Conservation (phyloP, 768 basidiomycete genomes). For the Mycena vulgaris region DNA sequence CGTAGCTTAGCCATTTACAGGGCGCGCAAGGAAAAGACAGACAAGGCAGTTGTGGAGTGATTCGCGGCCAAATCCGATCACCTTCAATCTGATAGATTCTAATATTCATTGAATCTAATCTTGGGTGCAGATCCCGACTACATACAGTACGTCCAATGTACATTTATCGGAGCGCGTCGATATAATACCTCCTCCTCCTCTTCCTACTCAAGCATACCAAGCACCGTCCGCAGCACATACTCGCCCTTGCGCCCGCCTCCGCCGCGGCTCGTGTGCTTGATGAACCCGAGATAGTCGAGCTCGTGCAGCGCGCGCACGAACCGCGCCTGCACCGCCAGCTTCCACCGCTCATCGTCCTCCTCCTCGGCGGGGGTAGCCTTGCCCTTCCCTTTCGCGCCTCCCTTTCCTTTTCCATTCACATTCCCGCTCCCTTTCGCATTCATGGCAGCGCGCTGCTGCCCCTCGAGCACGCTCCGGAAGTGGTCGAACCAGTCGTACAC, state of each 20-base stretch:
- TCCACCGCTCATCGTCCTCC: constrained; percentile 29
- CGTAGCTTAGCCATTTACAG: constrained; percentile 62
- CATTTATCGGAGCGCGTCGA: no score
- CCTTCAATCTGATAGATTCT: no score
- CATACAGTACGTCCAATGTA: no score
- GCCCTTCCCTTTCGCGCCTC: neutral
- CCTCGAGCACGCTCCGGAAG: constrained; percentile 78
- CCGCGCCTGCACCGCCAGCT: constrained; percentile 78
- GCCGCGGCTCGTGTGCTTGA: constrained; percentile 81
- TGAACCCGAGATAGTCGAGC: constrained; percentile 83
- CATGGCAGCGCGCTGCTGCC: constrained; percentile 53
- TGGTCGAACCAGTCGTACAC: constrained; percentile 92
- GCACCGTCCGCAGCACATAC: constrained; percentile 78
- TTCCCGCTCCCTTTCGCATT: constrained; percentile 15
- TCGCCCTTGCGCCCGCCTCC: constrained; percentile 81
- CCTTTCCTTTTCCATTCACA: neutral
- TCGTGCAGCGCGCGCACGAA: constrained; percentile 88
- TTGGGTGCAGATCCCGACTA: no score
- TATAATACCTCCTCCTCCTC: no score
- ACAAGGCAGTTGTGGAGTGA: neutral
- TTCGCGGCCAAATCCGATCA: neutral
- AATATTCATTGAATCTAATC: no score
- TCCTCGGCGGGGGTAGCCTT: neutral
- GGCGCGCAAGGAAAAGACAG: neutral
- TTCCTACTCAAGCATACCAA: constrained; percentile 56